phyloP scores from a whole-genome alignment of 2,329 filamentous ascomycete genomes.

The Botrytis fragariae region DNA sequence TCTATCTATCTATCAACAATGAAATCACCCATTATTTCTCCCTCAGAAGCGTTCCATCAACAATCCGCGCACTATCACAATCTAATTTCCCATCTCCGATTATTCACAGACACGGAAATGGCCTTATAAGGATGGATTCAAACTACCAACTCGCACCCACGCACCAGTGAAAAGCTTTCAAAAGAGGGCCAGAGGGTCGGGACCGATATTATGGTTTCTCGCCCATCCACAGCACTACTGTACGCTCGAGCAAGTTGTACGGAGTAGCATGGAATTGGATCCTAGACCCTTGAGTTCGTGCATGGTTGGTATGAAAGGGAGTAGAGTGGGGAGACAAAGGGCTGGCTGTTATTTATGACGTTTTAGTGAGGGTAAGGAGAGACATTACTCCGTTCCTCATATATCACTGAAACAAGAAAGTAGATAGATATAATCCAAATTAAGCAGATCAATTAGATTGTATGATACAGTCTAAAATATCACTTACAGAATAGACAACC shows the following conservation, averaged over 20 bases:
- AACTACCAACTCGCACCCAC: background rate
- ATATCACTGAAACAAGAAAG: background rate
- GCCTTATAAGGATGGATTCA: background rate
- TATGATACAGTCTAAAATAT: background rate
- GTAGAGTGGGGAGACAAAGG: background rate
- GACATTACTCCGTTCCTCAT: background rate
- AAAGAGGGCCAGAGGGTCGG: background rate
- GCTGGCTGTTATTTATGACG: background rate
- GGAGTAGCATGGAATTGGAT: background rate
- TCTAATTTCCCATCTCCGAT: constrained; percentile 6
- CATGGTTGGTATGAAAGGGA: background rate
- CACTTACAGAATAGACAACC: background rate
- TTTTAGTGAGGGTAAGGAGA: background rate
- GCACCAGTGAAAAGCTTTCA: background rate
- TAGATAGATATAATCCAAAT: background rate
- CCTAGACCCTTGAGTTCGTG: background rate
- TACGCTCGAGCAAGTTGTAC: constrained; percentile 1
- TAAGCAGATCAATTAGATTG: background rate
- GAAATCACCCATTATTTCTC: background rate
- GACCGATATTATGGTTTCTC: background rate
- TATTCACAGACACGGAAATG: background rate
- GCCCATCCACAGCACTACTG: constrained; percentile 1
- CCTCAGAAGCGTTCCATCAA: background rate
- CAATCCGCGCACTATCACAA: background rate
- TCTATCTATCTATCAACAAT: background rate